These are phyloP conservation scores for Lactarius pseudohatsudake DNA, from an alignment of 768 basidiomycete genomes.

Conservation along the genomic window DNA sequence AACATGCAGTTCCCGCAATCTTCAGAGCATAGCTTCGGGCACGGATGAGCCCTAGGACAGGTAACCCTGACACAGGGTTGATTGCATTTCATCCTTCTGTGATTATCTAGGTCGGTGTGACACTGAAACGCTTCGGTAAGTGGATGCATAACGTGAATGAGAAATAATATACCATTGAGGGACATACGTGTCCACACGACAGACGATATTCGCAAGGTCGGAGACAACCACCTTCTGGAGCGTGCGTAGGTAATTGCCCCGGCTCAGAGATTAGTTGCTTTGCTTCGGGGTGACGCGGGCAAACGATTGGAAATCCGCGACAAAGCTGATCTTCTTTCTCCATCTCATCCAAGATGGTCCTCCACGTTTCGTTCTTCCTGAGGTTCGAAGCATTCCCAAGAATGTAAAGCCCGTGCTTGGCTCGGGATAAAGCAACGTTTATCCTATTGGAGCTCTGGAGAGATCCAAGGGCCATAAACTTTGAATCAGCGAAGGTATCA, in stretches of 20 bases:
- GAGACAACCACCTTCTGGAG: slow-evolving; percentile 36
- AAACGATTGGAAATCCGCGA: slow-evolving; percentile 19
- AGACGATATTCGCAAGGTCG: slow-evolving; percentile 34
- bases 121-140: slow-evolving; percentile 18
- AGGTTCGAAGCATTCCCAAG: slow-evolving; percentile 65
- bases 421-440: slow-evolving; percentile 69
- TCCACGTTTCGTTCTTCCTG: slow-evolving; percentile 58
- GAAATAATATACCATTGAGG: slow-evolving; percentile 29
- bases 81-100: slow-evolving; percentile 31
- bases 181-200: slow-evolving; percentile 37
- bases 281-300: slow-evolving; percentile 23
- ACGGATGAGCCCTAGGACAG: slow-evolving; percentile 34
- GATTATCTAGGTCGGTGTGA: slow-evolving; percentile 31
- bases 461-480: slow-evolving; percentile 18
- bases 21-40: slow-evolving; percentile 33
- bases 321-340: slow-evolving; percentile 40
- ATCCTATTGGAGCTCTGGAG: slow-evolving; percentile 37
- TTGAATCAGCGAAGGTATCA: slow-evolving; percentile 32
- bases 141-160: neutral
- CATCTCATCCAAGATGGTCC: slow-evolving; percentile 54
- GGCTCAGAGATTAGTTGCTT: slow-evolving; percentile 15
- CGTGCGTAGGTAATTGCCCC: slow-evolving; percentile 19
- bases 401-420: slow-evolving; percentile 71
- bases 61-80: slow-evolving; percentile 30
- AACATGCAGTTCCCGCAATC: slow-evolving; percentile 35